Evolutionary conservation across 306 rosid genomes (phyloP).

Genomic region (Fragaria vesca): DNA sequence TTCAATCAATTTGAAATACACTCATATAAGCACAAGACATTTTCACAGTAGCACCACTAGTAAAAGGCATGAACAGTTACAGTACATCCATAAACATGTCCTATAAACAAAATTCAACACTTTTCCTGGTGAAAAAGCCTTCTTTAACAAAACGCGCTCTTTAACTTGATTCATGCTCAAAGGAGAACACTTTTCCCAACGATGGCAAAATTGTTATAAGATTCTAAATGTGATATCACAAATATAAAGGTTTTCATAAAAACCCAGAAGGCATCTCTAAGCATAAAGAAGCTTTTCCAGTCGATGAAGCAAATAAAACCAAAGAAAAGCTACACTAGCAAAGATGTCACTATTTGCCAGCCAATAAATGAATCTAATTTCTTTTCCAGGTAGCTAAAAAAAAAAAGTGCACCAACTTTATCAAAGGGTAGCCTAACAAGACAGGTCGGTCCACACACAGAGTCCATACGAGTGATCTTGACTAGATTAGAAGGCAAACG

Average conservation of each 20-base stretch:
- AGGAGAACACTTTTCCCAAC: neutral
- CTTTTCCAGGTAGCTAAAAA: neutral
- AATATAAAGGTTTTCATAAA: neutral
- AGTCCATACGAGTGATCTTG: neutral
- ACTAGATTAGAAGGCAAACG: conserved; percentile 1
- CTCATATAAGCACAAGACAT: conserved; percentile 33
- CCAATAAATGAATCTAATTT: conserved; percentile 7
- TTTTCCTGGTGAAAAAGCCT: neutral
- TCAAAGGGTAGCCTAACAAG: neutral
- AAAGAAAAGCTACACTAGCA: neutral
- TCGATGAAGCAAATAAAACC: neutral
- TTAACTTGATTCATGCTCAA: neutral
- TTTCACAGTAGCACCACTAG: neutral
- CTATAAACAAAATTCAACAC: neutral
- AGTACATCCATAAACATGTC: neutral
- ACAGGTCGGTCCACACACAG: neutral
- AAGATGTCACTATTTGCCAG: neutral
- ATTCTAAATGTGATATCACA: neutral
- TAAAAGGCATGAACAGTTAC: neutral
- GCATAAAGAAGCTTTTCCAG: neutral
- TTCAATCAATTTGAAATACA: conserved; percentile 35
- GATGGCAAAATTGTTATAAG: neutral
- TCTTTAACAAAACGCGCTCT: neutral
- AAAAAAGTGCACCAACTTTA: conserved; percentile 4
- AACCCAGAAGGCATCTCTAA: neutral